These are phyloP conservation scores for Celoporthe dispersa DNA, from an alignment of 2,329 filamentous ascomycete genomes.

Conservation along the genomic window DNA sequence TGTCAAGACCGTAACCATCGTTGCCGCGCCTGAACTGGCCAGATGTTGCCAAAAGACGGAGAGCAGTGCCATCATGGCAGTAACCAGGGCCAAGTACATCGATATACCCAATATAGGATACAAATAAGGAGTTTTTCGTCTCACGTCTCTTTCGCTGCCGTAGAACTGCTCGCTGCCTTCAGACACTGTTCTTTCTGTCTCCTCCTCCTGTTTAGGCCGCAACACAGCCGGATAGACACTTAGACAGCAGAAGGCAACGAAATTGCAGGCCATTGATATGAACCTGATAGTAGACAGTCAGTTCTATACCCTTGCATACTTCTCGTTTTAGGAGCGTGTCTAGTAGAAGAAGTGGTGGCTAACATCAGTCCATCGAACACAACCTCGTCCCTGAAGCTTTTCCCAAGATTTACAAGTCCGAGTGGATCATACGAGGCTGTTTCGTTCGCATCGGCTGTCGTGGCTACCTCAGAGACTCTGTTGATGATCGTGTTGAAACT, in stretches of 20 bases:
- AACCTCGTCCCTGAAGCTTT: neutral
- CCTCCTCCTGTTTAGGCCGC: accelerated
- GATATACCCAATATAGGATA: neutral
- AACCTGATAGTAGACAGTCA: neutral
- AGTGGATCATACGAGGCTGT: neutral
- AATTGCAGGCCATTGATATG: neutral
- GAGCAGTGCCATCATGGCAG: neutral
- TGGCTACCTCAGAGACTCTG: neutral
- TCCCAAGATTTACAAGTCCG: neutral
- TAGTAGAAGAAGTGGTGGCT: neutral
- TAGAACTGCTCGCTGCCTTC: neutral
- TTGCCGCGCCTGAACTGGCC: neutral
- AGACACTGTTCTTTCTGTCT: neutral
- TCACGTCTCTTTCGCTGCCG: neutral
- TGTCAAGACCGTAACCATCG: neutral
- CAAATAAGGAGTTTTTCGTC: neutral
- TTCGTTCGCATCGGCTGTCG: neutral
- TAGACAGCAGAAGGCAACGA: neutral
- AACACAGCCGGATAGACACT: too few species aligned
- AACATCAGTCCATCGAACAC: neutral
- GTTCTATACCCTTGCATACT: neutral
- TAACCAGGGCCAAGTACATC: neutral
- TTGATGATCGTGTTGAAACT: neutral
- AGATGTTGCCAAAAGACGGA: neutral
- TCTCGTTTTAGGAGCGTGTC: neutral